Base-by-base conservation (phyloP, 192 early-diverging fungal genomes). In the Obelidium mucronatum region DNA sequence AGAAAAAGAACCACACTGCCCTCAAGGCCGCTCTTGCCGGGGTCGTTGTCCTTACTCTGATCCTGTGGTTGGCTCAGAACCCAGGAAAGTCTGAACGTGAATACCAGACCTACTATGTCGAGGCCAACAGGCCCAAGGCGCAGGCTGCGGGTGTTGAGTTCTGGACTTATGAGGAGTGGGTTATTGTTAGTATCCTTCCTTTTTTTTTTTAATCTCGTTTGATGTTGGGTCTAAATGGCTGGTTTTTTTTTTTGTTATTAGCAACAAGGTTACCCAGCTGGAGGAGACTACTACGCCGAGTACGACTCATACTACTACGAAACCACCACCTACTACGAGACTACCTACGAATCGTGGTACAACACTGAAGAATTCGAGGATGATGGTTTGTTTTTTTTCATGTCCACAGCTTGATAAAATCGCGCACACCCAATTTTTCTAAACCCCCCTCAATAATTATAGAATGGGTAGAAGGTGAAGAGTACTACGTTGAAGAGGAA, bases 151-250 rank as follows among this genome's bases (percentile, higher is more conserved):
- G 48, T 51, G n/a, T 51, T n/a, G n/a, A 8, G 11, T 51, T 51
- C 48, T 51, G 48, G 48, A 51, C 48, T n/a, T 51, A 51, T n/a
- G 48, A 51, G 48, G 48, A 51, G n/a, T 51, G 48, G 48, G n/a
- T 51, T 51, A 51, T 51, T 51, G 48, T 51, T 11, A 51, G 48
- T 51, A 8, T 51, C 48, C 48, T 51, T 51, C 11, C n/a, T n/a
- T n/a, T 51, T 51, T 11, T 11, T 51, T 11, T 11, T n/a, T 51
- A 22, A 8, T 51, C 11, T n/a, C 48, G n/a, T 51, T 51, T 51
- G 8, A 8, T 51, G 48, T 15, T 15, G n/a, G 48, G 48, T 51
- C 48, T 11, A 8, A 51, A n/a, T n/a, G n/a, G n/a, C n/a, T n/a
- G n/a, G n/a, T n/a, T n/a, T 51, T 15, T 51, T n/a, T n/a, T 51